Evolutionary conservation across 306 rosid species (phyloP), one percentile per base, ranked within the genome.

Genomic region (Cucumis sativus): DNA sequence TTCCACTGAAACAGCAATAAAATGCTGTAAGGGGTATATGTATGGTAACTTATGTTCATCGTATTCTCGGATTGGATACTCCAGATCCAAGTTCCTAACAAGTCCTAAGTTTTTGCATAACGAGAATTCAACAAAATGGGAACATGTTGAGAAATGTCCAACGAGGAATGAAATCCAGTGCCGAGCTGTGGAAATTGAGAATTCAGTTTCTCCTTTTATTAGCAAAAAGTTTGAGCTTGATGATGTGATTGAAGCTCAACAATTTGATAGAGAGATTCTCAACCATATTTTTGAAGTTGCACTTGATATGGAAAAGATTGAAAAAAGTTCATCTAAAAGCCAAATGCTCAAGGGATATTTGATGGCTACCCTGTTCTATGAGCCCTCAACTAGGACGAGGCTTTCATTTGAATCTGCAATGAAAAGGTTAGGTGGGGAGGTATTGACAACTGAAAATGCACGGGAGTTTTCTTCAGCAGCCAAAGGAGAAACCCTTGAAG

Each of bases 341-440:
- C 96, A 87, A 86, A 80, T 93, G 79, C 90, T 89, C n/a, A 86
- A 83, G 73, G 98, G 97, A 54, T 85, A 88, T 88, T 92, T 93
- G 69, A 91, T 93, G 98, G 97, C 98, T 79, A 91, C 98, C 43
- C 86, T 93, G 18, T 91, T 93, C 80, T 93, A 93, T 76, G 98
- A 93, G 79, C 97, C 97, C 28, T 91, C 98, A 61, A 93, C 98
- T 64, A 89, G 98, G 78, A 91, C 97, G 33, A 86, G 98, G 80
- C 96, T 93, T 82, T 93, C 96, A 21, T 93, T 93, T 57, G 96
- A 93, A 86, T 93, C 98, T 80, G 97, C 98, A 77, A 93, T 93
- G 98, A 93, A 89, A 83, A 85, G 96, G 73, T 80, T 93, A 25
- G 98, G 98, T 8, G 98, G 97, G 61, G 94, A 93, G 78, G 97